Base-by-base conservation (phyloP, 805 yeast genomes). In the Myxozyma geophila region DNA sequence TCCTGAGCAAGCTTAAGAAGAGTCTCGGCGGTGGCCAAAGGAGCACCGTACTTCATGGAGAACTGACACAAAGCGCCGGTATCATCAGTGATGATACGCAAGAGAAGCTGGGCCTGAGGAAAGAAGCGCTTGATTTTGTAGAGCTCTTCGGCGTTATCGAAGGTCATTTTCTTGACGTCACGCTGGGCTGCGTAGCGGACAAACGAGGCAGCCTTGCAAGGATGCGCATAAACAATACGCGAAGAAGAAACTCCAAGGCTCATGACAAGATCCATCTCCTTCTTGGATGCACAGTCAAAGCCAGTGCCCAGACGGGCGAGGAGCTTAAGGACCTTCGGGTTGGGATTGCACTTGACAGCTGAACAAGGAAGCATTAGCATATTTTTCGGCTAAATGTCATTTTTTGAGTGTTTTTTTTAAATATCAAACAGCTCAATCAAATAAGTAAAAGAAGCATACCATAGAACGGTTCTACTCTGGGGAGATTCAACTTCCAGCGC, bases 341-440 rank as follows among this genome's bases (percentile, higher is more conserved):
- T 87, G 44, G 92, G 88, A 79, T 93, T 93, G 79, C 98, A 93
- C 77, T 93, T 93, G 70, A 93, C 95, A 19, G 99, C 99, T 63
- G 48, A 7, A 10, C 43, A 33, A 36, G 19, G 21, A 17, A 33
- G n/a, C 15, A 35, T 48, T 48, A 48, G 41, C 15, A 36, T 46
- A 21, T 23, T 19, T 23, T 4, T 3, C 21, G 15, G 7, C 6
- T 15, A n/a, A 54, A 47, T 53, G 28, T 2, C 28, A 28, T 28
- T 28, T 28, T 28, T 28, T 28, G n/a, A n/a, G n/a, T 28, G 2
- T 28, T 28, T 28, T 28, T 28, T 28, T 28, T 5, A 28, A 28
- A 28, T 3, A 28, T 5, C 28, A 28, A 28, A 28, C 28, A 28
- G 5, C 5, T 28, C 35, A 47, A 47, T 6, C 44, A 35, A 33